Evolutionary conservation across 1,284 basidiomycete species (phyloP).

Genomic region (Cystobasidium slooffiae): DNA sequence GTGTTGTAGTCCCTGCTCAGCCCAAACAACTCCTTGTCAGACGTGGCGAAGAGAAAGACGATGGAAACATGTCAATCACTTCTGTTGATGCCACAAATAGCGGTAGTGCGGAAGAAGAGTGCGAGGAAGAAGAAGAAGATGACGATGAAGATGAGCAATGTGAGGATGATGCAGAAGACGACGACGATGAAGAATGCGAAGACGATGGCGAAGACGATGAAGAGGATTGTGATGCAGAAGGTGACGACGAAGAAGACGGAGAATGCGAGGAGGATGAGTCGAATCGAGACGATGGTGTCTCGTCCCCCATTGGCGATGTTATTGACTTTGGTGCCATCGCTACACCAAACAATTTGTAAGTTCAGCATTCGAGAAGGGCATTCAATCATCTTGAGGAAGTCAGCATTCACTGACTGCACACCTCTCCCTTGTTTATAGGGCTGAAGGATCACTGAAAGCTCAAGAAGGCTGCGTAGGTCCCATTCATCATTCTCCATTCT

Average conservation of each 20-base stretch:
- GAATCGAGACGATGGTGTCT: constrained; percentile 1
- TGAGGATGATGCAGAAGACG: neutral
- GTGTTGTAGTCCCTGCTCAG: neutral
- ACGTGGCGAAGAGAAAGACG: constrained; percentile 2
- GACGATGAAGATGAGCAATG: neutral
- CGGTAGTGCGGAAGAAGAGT: neutral
- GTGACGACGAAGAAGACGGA: constrained; percentile 18
- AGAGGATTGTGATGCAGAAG: neutral
- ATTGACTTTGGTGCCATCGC: neutral
- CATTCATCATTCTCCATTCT: neutral
- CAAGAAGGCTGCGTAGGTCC: constrained; percentile 20
- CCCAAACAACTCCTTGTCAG: neutral
- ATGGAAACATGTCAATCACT: constrained; percentile 10
- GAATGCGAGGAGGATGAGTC: neutral
- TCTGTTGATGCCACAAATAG: neutral
- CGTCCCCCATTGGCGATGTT: neutral
- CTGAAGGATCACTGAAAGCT: constrained; percentile 21
- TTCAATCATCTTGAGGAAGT: too few species aligned
- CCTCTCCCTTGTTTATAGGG: neutral
- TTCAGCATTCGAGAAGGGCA: too few species aligned
- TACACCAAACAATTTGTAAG: constrained; percentile 23
- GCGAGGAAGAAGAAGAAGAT: constrained; percentile 1
- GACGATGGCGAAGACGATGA: constrained; percentile 6
- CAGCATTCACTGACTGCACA: neutral
- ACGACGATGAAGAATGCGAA: constrained; percentile 22